These are phyloP conservation scores for Alloascoidea hylecoeti DNA, from an alignment of 805 yeast genomes.

Conservation along the genomic window DNA sequence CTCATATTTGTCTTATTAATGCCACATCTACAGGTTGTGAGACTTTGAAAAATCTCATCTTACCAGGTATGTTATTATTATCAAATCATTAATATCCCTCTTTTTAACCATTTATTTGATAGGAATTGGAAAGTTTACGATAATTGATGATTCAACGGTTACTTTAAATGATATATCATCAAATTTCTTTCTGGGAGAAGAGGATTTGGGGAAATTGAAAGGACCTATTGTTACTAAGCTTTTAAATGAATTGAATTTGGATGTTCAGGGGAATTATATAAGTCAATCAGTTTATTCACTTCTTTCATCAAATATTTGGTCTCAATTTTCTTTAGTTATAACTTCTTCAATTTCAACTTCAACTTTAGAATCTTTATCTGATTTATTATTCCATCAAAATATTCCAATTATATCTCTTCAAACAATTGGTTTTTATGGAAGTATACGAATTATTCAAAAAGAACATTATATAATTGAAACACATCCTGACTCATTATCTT, in stretches of 20 bases:
- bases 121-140: constrained; percentile 48
- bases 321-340: constrained; percentile 33
- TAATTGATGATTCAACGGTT: constrained; percentile 35
- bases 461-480: constrained; percentile 66
- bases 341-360: constrained; percentile 20
- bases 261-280: constrained; percentile 26
- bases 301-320: constrained; percentile 24
- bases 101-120: not conserved
- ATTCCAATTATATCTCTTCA: constrained; percentile 42
- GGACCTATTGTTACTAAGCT: constrained; percentile 24
- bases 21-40: constrained; percentile 51
- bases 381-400: constrained; percentile 23
- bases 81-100: not conserved
- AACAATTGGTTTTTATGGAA: constrained; percentile 54
- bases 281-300: not conserved
- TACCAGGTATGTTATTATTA: constrained; percentile 35
- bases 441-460: constrained; percentile 31
- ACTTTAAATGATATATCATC: constrained; percentile 29
- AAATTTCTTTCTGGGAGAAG: constrained; percentile 45
- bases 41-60: constrained; percentile 57
- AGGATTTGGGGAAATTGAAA: constrained; percentile 26
- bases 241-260: constrained; percentile 47
- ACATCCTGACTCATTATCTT: constrained; percentile 45
- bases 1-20: constrained; percentile 49
- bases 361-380: constrained; percentile 17